Percentiles rank a stretch among this genome's conserved stretches.
phyloP scores from a whole-genome alignment of 805 yeast species.

The Crinitomyces ghanaensis region DNA sequence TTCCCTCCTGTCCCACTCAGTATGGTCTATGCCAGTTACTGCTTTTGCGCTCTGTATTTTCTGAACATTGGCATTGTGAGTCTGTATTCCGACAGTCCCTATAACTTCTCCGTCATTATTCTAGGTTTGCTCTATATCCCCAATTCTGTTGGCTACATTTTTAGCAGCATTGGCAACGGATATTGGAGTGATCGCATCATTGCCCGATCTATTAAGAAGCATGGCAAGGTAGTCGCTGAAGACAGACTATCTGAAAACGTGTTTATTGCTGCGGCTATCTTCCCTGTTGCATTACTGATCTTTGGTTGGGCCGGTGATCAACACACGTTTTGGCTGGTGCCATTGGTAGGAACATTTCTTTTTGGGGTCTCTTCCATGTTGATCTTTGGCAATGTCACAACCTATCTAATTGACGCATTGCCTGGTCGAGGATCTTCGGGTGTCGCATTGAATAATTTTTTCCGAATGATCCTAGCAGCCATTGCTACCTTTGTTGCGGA shows the following conservation, averaged over 20 bases:
- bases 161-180: conserved; percentile 75
- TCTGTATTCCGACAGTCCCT: conserved; percentile 52
- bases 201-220: conserved; percentile 37
- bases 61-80: conserved; percentile 64
- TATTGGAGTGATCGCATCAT: conserved; percentile 61
- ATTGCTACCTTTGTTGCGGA: conserved; percentile 64
- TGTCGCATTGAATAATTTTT: conserved; percentile 68
- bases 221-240: conserved; percentile 67
- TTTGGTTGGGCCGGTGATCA: conserved; percentile 75
- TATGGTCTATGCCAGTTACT: conserved; percentile 54
- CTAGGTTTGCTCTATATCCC: conserved; percentile 75
- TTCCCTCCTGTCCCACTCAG: conserved; percentile 70
- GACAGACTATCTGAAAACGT: conserved; percentile 69
- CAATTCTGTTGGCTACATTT: conserved; percentile 63
- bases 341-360: conserved; percentile 68
- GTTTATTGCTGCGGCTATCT: conserved; percentile 47
- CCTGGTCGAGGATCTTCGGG: conserved; percentile 89
- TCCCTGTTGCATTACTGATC: conserved; percentile 55
- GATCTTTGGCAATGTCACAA: conserved; percentile 67
- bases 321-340: conserved; percentile 62
- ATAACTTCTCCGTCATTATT: conserved; percentile 51
- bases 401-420: conserved; percentile 70
- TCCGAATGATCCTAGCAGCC: conserved; percentile 65
- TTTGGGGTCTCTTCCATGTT: conserved; percentile 80
- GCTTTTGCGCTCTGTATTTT: conserved; percentile 59